Conservation (phyloP, 176 grass and related monocot species). For the Aegilops speltoides region DNA sequence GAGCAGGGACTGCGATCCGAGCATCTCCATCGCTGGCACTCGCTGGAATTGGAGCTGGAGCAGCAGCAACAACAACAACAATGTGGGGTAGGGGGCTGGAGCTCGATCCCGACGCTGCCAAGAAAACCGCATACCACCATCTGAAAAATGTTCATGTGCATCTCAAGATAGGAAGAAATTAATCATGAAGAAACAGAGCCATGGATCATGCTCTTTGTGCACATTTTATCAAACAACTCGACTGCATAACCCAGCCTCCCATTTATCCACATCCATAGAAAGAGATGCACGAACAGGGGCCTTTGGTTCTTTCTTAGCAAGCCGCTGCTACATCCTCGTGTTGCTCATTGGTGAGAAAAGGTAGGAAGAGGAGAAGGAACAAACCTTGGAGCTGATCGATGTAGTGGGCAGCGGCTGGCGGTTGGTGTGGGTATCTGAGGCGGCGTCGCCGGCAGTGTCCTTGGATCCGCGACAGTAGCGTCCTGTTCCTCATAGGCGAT, state of each 20-base stretch:
- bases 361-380: neutral
- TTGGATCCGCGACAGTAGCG: too few relatives aligned
- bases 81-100: neutral
- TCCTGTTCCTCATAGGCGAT: too few relatives aligned
- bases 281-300: too few relatives aligned
- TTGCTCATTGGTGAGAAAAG: neutral
- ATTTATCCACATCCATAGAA: neutral
- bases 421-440: neutral
- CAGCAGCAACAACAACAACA: neutral
- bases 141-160: too few relatives aligned
- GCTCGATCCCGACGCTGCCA: constrained; percentile 11
- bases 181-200: neutral
- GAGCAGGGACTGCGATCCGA: constrained; percentile 59
- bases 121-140: too few relatives aligned
- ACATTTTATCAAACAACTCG: neutral
- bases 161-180: neutral
- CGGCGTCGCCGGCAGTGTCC: too few relatives aligned
- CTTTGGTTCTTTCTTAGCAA: too few relatives aligned
- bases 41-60: neutral
- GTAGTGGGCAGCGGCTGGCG: neutral
- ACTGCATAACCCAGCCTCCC: neutral
- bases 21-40: constrained; percentile 29
- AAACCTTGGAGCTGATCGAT: neutral
- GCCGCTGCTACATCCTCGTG: neutral
- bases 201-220: neutral